Percentiles rank a stretch among this genome's conserved stretches.
Evolutionary conservation across 1,284 basidiomycete species (phyloP).

Genomic region (Moesziomyces sp.): DNA sequence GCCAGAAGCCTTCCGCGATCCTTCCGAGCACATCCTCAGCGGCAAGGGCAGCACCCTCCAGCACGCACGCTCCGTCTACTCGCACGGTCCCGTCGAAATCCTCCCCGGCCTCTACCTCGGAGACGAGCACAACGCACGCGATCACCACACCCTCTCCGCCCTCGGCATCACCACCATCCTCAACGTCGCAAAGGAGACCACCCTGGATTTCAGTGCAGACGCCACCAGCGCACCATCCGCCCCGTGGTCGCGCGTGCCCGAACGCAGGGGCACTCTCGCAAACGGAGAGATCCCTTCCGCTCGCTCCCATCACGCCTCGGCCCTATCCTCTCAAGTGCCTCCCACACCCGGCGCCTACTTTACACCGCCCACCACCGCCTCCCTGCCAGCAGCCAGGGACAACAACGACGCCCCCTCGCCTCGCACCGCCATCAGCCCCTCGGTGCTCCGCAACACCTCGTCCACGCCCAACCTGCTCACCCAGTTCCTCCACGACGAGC

Average conservation of each 20-base stretch:
- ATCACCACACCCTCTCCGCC: constrained; percentile 78
- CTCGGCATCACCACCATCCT: constrained; percentile 83
- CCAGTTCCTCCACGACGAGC: constrained; percentile 24
- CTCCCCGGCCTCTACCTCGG: constrained; percentile 91
- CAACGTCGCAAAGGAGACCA: constrained; percentile 84
- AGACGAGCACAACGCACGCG: constrained; percentile 89
- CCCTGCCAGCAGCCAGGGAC: constrained; percentile 2
- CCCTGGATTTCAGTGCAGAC: constrained; percentile 29
- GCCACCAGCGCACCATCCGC: no score
- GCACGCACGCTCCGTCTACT: constrained; percentile 72
- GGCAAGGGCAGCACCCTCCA: constrained; percentile 62
- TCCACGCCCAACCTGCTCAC: constrained; percentile 60
- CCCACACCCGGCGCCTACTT: constrained; percentile 33
- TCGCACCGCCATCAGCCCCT: constrained; percentile 28
- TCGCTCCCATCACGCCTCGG: constrained; percentile 4
- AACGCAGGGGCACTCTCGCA: background rate
- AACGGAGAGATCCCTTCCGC: background rate
- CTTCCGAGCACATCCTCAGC: constrained; percentile 61
- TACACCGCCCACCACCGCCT: constrained; percentile 40
- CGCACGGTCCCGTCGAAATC: constrained; percentile 86
- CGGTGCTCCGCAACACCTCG: constrained; percentile 51
- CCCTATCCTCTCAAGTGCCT: constrained; percentile 5
- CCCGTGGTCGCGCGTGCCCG: background rate
- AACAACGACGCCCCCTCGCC: constrained; percentile 20
- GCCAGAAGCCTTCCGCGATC: constrained; percentile 58